These are phyloP conservation scores for Hibiscus mutabilis DNA, from an alignment of 345 rosid species.

Conservation along the genomic window DNA sequence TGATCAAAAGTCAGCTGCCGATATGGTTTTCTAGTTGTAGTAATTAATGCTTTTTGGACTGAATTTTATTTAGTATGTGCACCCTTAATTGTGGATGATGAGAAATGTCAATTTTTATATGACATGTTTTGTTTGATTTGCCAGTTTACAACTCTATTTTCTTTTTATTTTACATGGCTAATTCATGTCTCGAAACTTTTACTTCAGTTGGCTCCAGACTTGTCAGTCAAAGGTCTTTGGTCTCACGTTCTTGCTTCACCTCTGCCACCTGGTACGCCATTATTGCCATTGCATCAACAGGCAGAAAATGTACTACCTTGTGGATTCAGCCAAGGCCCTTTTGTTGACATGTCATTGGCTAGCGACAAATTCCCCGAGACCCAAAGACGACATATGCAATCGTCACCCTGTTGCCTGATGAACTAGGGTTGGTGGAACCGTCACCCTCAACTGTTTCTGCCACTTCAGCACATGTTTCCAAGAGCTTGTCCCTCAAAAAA, in stretches of 20 bases:
- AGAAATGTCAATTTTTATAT: background rate
- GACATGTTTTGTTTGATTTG: background rate
- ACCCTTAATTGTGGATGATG: background rate
- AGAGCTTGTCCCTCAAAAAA: background rate
- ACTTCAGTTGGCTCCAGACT: slow-evolving; percentile 63
- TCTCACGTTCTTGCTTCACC: slow-evolving; percentile 57
- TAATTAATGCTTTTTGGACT: background rate
- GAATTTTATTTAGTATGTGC: background rate
- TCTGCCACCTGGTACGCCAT: slow-evolving; percentile 40
- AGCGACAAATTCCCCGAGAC: slow-evolving; percentile 44
- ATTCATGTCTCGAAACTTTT: slow-evolving; percentile 13
- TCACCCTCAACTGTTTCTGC: slow-evolving; percentile 36
- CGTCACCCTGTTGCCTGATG: slow-evolving; percentile 43
- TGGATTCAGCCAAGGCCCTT: slow-evolving; percentile 49
- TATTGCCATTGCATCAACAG: slow-evolving; percentile 62
- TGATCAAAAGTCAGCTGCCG: no score
- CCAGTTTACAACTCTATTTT: no score
- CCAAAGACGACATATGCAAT: slow-evolving; percentile 28
- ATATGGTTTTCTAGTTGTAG: background rate
- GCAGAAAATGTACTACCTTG: slow-evolving; percentile 43
- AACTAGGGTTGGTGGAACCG: slow-evolving; percentile 51
- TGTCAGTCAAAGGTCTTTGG: slow-evolving; percentile 74
- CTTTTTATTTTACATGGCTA: background rate
- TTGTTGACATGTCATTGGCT: slow-evolving; percentile 41
- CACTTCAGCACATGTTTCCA: slow-evolving; percentile 23